Evolutionary conservation across 176 grass and related monocot species (phyloP).

Genomic region (Urochloa ruziziensis): DNA sequence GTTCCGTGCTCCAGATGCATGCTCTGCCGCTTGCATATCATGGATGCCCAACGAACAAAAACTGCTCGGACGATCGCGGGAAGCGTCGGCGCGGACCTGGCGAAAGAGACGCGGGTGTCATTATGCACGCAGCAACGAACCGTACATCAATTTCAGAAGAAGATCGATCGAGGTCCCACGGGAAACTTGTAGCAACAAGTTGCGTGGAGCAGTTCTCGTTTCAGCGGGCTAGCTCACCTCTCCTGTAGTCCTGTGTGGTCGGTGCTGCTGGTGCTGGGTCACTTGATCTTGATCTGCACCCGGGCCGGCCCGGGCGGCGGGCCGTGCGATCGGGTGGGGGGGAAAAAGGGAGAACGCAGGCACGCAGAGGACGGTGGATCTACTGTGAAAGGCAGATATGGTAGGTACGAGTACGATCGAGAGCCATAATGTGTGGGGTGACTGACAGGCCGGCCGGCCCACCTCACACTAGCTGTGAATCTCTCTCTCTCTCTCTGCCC

Average conservation of each 20-base stretch:
- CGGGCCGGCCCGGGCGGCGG: not conserved
- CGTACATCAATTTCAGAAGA: not conserved
- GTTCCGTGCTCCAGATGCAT: not conserved
- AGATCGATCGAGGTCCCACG: not conserved
- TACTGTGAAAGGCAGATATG: conserved; percentile 10
- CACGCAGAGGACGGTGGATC: conserved; percentile 26
- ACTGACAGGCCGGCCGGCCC: not conserved
- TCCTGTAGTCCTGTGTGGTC: not conserved
- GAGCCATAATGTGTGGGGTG: not conserved
- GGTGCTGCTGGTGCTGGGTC: not conserved
- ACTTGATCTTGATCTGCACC: not conserved
- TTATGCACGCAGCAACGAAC: too few species aligned
- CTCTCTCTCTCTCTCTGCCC: not conserved
- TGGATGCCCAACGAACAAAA: not conserved
- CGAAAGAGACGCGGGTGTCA: not conserved
- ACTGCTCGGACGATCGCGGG: not conserved
- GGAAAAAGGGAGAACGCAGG: not conserved
- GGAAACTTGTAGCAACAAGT: not conserved
- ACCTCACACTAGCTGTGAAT: not conserved
- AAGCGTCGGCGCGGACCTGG: not conserved
- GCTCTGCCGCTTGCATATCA: not conserved
- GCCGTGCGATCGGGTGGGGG: too few species aligned
- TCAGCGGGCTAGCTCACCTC: not conserved
- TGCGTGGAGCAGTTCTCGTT: not conserved
- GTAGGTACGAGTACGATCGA: not conserved